Evolutionary conservation across 805 yeast genomes (phyloP).

Genomic region (Saccharomycopsis schoenii): DNA sequence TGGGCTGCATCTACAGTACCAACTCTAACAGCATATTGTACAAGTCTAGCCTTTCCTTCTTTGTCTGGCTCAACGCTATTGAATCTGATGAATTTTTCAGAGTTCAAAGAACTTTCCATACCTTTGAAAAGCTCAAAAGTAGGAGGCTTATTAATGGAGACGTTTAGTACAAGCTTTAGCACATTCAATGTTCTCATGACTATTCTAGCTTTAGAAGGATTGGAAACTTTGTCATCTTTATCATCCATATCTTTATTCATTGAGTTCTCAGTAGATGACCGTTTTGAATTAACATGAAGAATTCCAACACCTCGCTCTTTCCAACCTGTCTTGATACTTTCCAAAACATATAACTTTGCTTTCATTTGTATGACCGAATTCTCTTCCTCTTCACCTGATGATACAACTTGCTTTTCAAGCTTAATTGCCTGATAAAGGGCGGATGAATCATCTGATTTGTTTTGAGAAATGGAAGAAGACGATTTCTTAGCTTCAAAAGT

Average conservation of each 20-base stretch:
- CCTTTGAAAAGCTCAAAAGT: slow-evolving; percentile 65
- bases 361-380: slow-evolving; percentile 54
- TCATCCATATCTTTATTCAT: slow-evolving; percentile 18
- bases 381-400: slow-evolving; percentile 91
- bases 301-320: slow-evolving; percentile 90
- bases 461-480: slow-evolving; percentile 22
- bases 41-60: slow-evolving; percentile 32
- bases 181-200: slow-evolving; percentile 90
- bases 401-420: slow-evolving; percentile 45
- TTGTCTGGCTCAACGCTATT: slow-evolving; percentile 41
- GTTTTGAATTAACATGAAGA: slow-evolving; percentile 59
- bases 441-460: slow-evolving; percentile 21
- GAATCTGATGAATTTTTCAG: slow-evolving; percentile 76
- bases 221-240: not conserved
- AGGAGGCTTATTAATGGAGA: slow-evolving; percentile 40
- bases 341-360: slow-evolving; percentile 68
- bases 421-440: slow-evolving; percentile 48
- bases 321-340: slow-evolving; percentile 72
- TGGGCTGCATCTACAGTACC: slow-evolving; percentile 52
- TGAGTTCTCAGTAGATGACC: slow-evolving; percentile 17
- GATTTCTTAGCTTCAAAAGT: slow-evolving; percentile 19
- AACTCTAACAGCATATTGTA: slow-evolving; percentile 75
- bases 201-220: slow-evolving; percentile 41
- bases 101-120: slow-evolving; percentile 72
- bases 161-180: slow-evolving; percentile 70